Conservation (phyloP, 2,329 filamentous ascomycete species). For the Monosporascus sp. region DNA sequence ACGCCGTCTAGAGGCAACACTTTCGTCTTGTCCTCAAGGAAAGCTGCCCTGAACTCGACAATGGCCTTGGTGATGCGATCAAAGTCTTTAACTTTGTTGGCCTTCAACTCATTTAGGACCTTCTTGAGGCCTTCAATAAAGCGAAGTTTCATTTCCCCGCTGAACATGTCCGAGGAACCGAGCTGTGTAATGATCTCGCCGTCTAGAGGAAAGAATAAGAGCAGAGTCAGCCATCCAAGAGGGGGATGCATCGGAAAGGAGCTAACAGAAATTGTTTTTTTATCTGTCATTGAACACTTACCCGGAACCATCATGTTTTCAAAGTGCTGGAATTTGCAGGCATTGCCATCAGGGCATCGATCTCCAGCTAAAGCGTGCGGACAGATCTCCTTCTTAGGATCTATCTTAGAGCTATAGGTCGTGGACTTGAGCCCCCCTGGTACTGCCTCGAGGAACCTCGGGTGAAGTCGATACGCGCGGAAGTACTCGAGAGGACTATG, state of each 20-base stretch:
- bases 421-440: conserved; percentile 76
- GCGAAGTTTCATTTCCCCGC: conserved; percentile 51
- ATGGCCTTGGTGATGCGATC: conserved; percentile 61
- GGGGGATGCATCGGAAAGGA: conserved; percentile 27
- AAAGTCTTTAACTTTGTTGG: conserved; percentile 59
- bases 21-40: conserved; percentile 59
- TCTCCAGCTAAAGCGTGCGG: conserved; percentile 66
- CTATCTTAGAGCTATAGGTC: conserved; percentile 90
- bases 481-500: conserved; percentile 78
- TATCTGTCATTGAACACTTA: conserved; percentile 46
- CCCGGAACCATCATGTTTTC: conserved; percentile 64
- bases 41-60: conserved; percentile 59
- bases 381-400: conserved; percentile 69
- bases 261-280: conserved; percentile 14
- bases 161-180: conserved; percentile 60
- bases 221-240: conserved; percentile 43
- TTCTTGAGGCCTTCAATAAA: conserved; percentile 59
- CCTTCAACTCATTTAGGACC: conserved; percentile 55
- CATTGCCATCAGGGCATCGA: conserved; percentile 62
- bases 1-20: conserved; percentile 53
- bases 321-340: conserved; percentile 79
- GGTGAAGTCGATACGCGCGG: conserved; percentile 86
- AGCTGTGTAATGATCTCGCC: conserved; percentile 68
- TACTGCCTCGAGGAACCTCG: conserved; percentile 63
- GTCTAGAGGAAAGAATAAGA: conserved; percentile 45